Conservation (phyloP, 441 rosid species). For the Cnidoscolus chayamansa region DNA sequence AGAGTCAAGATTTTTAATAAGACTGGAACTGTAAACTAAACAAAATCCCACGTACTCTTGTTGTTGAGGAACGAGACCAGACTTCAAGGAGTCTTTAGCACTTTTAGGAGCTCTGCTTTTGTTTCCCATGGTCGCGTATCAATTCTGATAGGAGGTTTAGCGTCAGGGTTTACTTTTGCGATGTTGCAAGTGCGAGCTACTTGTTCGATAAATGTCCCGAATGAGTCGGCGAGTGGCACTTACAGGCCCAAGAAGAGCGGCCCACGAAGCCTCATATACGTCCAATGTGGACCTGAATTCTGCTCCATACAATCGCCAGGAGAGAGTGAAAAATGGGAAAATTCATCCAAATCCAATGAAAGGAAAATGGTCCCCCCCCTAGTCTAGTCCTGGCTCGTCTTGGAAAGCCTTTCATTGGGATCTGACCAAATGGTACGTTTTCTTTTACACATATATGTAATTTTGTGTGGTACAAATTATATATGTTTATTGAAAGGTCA, state of each 20-base stretch:
- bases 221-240: not conserved
- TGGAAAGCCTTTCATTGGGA: not conserved
- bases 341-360: too few species aligned
- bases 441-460: not conserved
- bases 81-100: conserved; percentile 9
- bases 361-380: not conserved
- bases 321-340: not conserved
- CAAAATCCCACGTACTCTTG: conserved; percentile 26
- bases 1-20: not conserved
- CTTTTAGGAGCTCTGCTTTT: conserved; percentile 22
- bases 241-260: not conserved
- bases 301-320: not conserved
- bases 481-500: not conserved
- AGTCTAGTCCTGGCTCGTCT: not conserved
- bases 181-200: not conserved
- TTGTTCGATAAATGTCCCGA: conserved; percentile 3
- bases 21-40: not conserved
- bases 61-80: conserved; percentile 23
- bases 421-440: not conserved
- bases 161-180: conserved; percentile 9
- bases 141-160: not conserved
- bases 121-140: conserved; percentile 20
- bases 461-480: not conserved
- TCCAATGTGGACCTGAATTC: not conserved
- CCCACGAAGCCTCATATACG: not conserved